Base-by-base conservation (phyloP, 208 protist genomes). In the Trypanosoma platydactyli region DNA sequence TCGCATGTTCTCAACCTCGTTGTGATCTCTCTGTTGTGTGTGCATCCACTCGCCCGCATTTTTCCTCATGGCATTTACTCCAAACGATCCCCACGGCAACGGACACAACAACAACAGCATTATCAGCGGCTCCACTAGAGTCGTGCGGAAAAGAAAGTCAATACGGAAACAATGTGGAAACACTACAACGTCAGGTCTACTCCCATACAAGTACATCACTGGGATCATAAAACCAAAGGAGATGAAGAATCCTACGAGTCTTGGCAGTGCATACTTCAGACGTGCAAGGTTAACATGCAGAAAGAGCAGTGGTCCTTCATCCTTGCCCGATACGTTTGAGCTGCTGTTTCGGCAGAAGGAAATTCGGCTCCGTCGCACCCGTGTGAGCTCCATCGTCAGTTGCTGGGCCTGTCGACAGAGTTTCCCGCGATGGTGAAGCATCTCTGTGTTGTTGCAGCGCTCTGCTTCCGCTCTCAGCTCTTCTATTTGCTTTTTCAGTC, bases 351-450 rank as follows among this genome's bases (percentile, higher is more conserved):
- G n/a, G 30, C 1, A 51, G 25, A 1, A 41, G 24, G 54, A 44
- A 53, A 82, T 65, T 24, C 18, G 18, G 41, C 42, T 72, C 38
- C 82, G 82, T 15, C 74, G 79, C 53, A 74, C 53, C 44, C 50
- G 44, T 20, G 66, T 58, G 5, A 86, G 59, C 66, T 83, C 66
- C 33, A 68, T 70, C 12, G 66, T 60, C 2, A 89, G 74, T 41
- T 41, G 25, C 52, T 79, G 40, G 20, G 58, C 55, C 24, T 55
- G 35, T n/a, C 84, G 72, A 55, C 56, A 60, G 4, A 80, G 38
- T 15, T 77, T 75, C 30, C 81, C 80, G 48, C 81, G 77, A 41
- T 73, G 42, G 42, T 74, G 72, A 45, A 85, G 51, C 46, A 80
- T 49, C 22, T 83, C 69, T 0, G 69, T 72, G 16, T 44, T 59